Evolutionary conservation across 345 rosid genomes (phyloP).

Genomic region (Schrenkiella parvula): DNA sequence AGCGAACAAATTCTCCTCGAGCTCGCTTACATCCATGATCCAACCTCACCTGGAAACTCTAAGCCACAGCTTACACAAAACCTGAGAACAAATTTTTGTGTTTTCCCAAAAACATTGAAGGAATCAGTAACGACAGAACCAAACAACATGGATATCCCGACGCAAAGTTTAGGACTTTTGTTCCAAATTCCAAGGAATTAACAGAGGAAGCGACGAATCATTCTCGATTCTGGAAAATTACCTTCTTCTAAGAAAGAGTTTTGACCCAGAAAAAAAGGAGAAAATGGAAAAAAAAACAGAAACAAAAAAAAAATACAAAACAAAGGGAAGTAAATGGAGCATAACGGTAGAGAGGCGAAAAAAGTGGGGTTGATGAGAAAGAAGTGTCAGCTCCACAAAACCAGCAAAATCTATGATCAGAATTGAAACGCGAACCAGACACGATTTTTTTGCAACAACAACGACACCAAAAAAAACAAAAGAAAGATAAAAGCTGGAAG

Average conservation of each 20-base stretch:
- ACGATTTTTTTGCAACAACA: not conserved
- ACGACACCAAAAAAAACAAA: not conserved
- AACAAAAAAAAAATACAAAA: not conserved
- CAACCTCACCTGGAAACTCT: conserved; percentile 32
- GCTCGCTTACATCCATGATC: conserved; percentile 75
- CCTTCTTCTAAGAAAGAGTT: conserved; percentile 42
- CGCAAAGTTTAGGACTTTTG: not conserved
- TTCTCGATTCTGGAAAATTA: conserved; percentile 32
- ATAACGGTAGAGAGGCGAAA: conserved; percentile 2
- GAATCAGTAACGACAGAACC: not conserved
- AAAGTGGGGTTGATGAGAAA: not conserved
- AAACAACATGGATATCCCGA: not conserved
- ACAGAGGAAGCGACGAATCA: not conserved
- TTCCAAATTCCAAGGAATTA: not conserved
- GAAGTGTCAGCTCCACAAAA: conserved; percentile 20
- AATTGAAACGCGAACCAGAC: conserved; percentile 22
- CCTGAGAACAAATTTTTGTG: not conserved
- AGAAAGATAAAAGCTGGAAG: conserved; percentile 12
- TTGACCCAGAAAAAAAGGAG: conserved; percentile 28
- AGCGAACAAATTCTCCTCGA: conserved; percentile 89
- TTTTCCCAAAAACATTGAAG: not conserved
- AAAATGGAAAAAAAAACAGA: not conserved
- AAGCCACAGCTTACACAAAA: conserved; percentile 1
- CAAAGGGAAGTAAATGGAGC: not conserved
- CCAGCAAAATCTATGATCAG: conserved; percentile 22